Percentiles rank a stretch among this genome's conserved stretches.
Conservation (phyloP, 202 grass and related monocot species). For the Digitaria exilis region DNA sequence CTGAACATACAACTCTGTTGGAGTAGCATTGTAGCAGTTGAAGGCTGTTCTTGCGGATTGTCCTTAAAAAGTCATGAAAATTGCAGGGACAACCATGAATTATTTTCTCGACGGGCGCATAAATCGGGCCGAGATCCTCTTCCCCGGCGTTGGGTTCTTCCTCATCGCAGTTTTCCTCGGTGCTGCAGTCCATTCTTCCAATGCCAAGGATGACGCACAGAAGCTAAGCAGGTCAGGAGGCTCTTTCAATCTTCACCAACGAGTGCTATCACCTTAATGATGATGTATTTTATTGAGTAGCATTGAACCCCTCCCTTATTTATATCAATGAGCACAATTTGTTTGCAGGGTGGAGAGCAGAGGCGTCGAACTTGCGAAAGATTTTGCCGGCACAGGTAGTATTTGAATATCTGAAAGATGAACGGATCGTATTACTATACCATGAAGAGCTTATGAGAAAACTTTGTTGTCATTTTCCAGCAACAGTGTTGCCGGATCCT, state of each 20-base stretch:
- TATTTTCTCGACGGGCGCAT: constrained; percentile 64
- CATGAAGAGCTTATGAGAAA: too few species aligned
- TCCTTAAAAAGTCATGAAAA: not conserved
- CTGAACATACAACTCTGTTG: too few species aligned
- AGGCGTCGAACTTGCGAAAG: constrained; percentile 24
- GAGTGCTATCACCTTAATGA: not conserved
- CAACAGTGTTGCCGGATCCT: not conserved
- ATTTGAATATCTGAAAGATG: not conserved
- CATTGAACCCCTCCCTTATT: too few species aligned
- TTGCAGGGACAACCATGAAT: constrained; percentile 59
- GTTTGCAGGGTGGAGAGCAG: constrained; percentile 20
- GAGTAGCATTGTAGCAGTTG: not conserved
- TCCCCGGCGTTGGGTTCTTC: constrained; percentile 61
- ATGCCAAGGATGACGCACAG: constrained; percentile 56
- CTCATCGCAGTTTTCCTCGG: constrained; percentile 60
- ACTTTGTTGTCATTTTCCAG: too few species aligned
- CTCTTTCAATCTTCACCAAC: not conserved
- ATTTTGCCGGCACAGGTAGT: constrained; percentile 26
- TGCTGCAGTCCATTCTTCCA: constrained; percentile 61
- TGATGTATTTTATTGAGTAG: too few species aligned
- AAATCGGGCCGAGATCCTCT: constrained; percentile 66
- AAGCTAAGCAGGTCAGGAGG: constrained; percentile 41
- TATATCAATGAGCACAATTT: too few species aligned
- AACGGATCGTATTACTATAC: not conserved
- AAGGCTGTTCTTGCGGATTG: not conserved